phyloP scores from a whole-genome alignment of 2,329 filamentous ascomycete genomes.

The Arthroderma sp. region DNA sequence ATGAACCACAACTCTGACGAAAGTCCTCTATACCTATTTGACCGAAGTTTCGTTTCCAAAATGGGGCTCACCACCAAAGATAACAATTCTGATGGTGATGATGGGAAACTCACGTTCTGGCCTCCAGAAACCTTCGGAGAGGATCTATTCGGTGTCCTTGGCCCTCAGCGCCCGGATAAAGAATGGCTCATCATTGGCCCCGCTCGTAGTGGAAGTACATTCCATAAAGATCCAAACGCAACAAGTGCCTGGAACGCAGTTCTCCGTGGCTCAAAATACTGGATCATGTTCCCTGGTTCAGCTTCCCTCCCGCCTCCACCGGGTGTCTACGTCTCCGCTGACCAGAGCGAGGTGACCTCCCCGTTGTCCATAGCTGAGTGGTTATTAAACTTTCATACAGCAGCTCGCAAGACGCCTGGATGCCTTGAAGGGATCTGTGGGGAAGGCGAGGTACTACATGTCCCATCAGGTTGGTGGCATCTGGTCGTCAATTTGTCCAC shows the following conservation, averaged over 20 bases:
- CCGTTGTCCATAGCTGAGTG: constrained; percentile 95
- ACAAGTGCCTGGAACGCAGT: constrained; percentile 87
- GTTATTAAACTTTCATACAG: constrained; percentile 75
- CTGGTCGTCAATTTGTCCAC: constrained; percentile 78
- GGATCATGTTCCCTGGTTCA: constrained; percentile 83
- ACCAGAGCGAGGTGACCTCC: constrained; percentile 85
- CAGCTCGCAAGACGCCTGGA: constrained; percentile 60
- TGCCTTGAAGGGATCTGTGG: constrained; percentile 77
- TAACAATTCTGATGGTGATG: constrained; percentile 18
- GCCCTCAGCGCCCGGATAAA: constrained; percentile 65
- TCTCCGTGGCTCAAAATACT: constrained; percentile 81
- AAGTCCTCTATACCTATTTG: constrained; percentile 85
- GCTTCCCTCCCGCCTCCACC: constrained; percentile 53
- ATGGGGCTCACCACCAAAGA: constrained; percentile 51
- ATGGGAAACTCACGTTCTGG: constrained; percentile 50
- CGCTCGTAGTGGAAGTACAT: constrained; percentile 76
- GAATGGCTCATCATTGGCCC: constrained; percentile 90
- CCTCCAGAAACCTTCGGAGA: constrained; percentile 71
- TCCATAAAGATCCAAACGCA: constrained; percentile 69
- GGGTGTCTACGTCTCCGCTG: constrained; percentile 77
- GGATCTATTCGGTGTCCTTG: constrained; percentile 72
- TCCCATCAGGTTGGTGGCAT: constrained; percentile 95
- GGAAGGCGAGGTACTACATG: constrained; percentile 77
- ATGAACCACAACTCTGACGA: constrained; percentile 71
- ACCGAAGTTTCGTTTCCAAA: constrained; percentile 73